phyloP scores from a whole-genome alignment of 2,329 filamentous ascomycete genomes.

The Lachnellula arida region DNA sequence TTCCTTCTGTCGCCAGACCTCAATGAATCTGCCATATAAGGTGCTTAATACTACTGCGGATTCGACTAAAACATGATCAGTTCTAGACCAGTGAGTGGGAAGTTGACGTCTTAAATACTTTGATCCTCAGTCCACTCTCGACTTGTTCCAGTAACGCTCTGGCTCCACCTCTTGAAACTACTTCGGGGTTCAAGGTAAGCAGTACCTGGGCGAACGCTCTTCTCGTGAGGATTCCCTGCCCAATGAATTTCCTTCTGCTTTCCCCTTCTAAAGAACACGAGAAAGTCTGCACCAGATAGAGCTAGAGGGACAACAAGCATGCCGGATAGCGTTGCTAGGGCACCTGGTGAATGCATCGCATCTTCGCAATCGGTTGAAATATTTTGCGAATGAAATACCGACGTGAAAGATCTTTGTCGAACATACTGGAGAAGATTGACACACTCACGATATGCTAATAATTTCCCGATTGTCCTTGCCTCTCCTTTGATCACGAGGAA shows the following conservation, averaged over 20 bases:
- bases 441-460: slow-evolving; percentile 18
- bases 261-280: slow-evolving; percentile 20
- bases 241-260: slow-evolving; percentile 21
- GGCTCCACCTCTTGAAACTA: slow-evolving; percentile 20
- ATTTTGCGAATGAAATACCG: slow-evolving; percentile 13
- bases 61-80: slow-evolving; percentile 3
- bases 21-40: slow-evolving; percentile 22
- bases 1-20: slow-evolving; percentile 22
- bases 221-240: slow-evolving; percentile 23
- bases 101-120: background rate
- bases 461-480: slow-evolving; percentile 19
- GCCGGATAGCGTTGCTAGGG: slow-evolving; percentile 8
- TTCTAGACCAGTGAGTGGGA: background rate
- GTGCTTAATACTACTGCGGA: slow-evolving; percentile 20
- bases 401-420: slow-evolving; percentile 8
- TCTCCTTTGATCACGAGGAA: slow-evolving; percentile 21
- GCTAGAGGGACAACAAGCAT: slow-evolving; percentile 21
- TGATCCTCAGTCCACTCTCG: slow-evolving; percentile 24
- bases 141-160: slow-evolving; percentile 17
- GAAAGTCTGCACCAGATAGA: slow-evolving; percentile 17
- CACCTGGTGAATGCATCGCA: slow-evolving; percentile 6
- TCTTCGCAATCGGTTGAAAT: slow-evolving; percentile 18
- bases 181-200: slow-evolving; percentile 18
- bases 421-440: slow-evolving; percentile 20
- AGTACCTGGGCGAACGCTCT: slow-evolving; percentile 5